A percentile compares a stretch with the other conserved stretches of the same genome.
Evolutionary conservation across 2,329 filamentous ascomycete genomes (phyloP).

Genomic region (Exserohilum turcica): DNA sequence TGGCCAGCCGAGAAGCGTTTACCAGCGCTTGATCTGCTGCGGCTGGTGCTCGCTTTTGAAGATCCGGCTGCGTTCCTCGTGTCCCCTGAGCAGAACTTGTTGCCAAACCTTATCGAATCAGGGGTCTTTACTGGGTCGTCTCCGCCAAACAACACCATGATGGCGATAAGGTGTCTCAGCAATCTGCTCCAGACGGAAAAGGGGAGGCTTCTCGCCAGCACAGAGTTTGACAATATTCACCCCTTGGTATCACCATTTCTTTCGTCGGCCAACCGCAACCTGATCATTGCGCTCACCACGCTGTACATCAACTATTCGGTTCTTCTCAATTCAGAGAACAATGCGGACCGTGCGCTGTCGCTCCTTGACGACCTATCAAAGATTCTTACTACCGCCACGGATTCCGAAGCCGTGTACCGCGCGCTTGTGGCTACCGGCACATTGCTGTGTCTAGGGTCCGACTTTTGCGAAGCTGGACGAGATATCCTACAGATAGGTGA

Average conservation of each 20-base stretch:
- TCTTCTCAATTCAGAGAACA: constrained; percentile 61
- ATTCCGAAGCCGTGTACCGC: constrained; percentile 83
- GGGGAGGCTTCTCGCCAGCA: constrained; percentile 66
- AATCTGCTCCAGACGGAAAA: constrained; percentile 81
- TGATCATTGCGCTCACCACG: constrained; percentile 81
- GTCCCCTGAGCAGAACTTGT: constrained; percentile 61
- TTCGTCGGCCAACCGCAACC: constrained; percentile 68
- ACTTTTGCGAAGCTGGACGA: constrained; percentile 63
- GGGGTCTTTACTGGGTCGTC: constrained; percentile 63
- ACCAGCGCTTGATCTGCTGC: constrained; percentile 83
- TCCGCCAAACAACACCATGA: constrained; percentile 82
- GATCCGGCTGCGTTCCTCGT: constrained; percentile 66
- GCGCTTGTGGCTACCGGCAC: constrained; percentile 84
- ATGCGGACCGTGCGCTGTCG: constrained; percentile 56
- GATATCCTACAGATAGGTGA: constrained; percentile 61
- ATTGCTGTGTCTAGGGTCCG: constrained; percentile 65
- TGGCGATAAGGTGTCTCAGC: constrained; percentile 77
- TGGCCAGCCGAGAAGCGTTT: constrained; percentile 85
- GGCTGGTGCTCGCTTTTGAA: constrained; percentile 75
- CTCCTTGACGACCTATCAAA: constrained; percentile 66
- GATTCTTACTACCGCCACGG: constrained; percentile 69
- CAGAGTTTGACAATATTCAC: constrained; percentile 65
- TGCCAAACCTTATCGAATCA: constrained; percentile 63
- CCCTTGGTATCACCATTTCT: constrained; percentile 67
- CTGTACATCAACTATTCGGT: constrained; percentile 85